Evolutionary conservation across 1,284 basidiomycete species (phyloP).

Genomic region (Violaceomyces palustris): DNA sequence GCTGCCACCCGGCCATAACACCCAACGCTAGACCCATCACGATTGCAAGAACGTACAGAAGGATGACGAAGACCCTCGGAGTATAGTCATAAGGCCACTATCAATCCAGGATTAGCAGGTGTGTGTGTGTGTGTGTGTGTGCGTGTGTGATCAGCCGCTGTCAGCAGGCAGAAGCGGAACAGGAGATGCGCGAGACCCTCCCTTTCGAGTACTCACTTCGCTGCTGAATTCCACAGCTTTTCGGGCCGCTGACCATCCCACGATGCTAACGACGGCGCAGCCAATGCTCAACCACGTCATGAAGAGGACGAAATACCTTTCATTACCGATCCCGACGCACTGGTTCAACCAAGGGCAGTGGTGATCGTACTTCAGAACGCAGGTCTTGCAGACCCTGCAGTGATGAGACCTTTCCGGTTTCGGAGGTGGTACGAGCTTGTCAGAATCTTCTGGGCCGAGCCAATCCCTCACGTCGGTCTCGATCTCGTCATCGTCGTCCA

Average conservation of each 20-base stretch:
- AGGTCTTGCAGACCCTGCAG: conserved; percentile 85
- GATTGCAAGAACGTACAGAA: conserved; percentile 61
- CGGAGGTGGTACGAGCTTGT: conserved; percentile 52
- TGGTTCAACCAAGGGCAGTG: conserved; percentile 80
- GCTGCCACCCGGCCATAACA: conserved; percentile 74
- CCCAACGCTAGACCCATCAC: conserved; percentile 72
- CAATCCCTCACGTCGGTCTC: conserved; percentile 41
- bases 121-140: no score
- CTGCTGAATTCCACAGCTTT: conserved; percentile 7
- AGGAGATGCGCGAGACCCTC: neutral
- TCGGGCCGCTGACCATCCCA: conserved; percentile 16
- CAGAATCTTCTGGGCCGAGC: conserved; percentile 35
- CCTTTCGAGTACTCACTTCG: neutral
- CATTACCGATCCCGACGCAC: conserved; percentile 89
- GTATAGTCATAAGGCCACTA: conserved; percentile 64
- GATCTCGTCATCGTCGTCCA: conserved; percentile 36
- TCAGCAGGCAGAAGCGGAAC: neutral
- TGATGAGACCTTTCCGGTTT: conserved; percentile 92
- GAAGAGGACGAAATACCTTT: conserved; percentile 91
- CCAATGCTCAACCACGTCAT: conserved; percentile 60
- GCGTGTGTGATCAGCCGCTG: conserved; percentile 34
- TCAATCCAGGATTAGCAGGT: no score
- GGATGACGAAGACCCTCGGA: conserved; percentile 67
- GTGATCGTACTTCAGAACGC: conserved; percentile 73
- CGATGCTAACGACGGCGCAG: conserved; percentile 23